Evolutionary conservation across 805 yeast genomes (phyloP).

Genomic region (Candida incommunis): DNA sequence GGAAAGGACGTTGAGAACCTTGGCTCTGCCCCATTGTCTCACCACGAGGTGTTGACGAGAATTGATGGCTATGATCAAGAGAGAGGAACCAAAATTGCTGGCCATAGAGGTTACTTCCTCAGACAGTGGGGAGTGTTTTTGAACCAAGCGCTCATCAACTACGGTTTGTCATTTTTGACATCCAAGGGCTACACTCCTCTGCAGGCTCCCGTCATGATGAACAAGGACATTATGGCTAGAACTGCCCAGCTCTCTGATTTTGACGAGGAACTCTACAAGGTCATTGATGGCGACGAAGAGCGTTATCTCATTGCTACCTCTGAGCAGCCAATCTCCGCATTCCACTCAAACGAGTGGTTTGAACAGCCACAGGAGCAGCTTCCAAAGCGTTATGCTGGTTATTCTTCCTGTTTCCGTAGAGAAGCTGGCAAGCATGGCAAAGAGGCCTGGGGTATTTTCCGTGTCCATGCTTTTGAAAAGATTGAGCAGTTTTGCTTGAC

Average conservation of each 20-base stretch:
- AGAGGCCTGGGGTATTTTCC: conserved; percentile 99
- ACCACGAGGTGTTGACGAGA: conserved; percentile 87
- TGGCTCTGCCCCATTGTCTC: conserved; percentile 81
- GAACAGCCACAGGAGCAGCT: conserved; percentile 94
- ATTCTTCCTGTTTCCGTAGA: conserved; percentile 96
- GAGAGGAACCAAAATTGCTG: conserved; percentile 94
- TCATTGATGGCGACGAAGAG: conserved; percentile 92
- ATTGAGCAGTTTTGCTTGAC: conserved; percentile 92
- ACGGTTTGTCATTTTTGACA: conserved; percentile 77
- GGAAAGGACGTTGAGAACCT: conserved; percentile 45
- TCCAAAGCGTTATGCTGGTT: conserved; percentile 95
- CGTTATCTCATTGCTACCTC: conserved; percentile 96
- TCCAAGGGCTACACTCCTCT: conserved; percentile 61
- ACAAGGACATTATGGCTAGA: conserved; percentile 98
- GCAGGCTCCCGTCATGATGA: conserved; percentile 99
- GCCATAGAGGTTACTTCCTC: conserved; percentile 96
- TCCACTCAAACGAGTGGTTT: conserved; percentile 96
- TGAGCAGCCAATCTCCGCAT: conserved; percentile 97
- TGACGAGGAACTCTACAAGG: conserved; percentile 96
- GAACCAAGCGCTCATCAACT: conserved; percentile 95
- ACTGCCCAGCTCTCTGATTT: conserved; percentile 97
- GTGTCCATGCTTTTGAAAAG: conserved; percentile 97
- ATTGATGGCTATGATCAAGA: conserved; percentile 98
- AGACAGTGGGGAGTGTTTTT: conserved; percentile 92
- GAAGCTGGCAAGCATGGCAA: conserved; percentile 99